Evolutionary conservation across 805 yeast species (phyloP), one percentile per base, ranked within the genome.

Genomic region (Wickerhamiella cacticola): DNA sequence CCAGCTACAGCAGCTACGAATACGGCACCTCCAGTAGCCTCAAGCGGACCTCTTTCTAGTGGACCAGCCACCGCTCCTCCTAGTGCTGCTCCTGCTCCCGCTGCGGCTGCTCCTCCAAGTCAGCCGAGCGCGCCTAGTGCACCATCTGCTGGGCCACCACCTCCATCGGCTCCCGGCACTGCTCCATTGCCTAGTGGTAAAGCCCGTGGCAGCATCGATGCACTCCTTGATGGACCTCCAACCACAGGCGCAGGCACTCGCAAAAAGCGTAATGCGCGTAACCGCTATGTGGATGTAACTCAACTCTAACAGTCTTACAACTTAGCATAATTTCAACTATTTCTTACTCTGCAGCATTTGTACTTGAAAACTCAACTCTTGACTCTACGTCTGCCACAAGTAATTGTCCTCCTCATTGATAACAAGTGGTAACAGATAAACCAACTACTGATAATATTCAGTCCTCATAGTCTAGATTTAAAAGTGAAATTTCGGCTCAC

Each of bases 221-320:
- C 73, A 41, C 55, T 74, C 45, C 59, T 74, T 26, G 46, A 43
- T 24, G 42, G 42, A 3, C 42, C 42, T 24, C 40, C 46, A 4
- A 34, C 38, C 8, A 53, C 61, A 3, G 59, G 33, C 49, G 58
- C 25, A 55, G 60, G 12, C 68, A 2, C 63, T 66, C 55, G 67
- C 69, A 46, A 63, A 68, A 53, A 71, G 46, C 69, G 81, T 57
- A 80, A 80, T 8, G 72, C 73, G n/a, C 66, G 74, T 45, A 64
- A 69, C 53, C 69, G 76, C 4, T 80, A 80, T 57, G 84, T 80
- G 41, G 82, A 80, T 60, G 80, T 80, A 6, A 75, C 80, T 80
- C 46, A 43, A 23, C 18, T 55, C 52, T 34, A 35, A 39, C 7
- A 21, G 25, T 36, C 7, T 39, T 9, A 9, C 5, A 3, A 3